Evolutionary conservation across 2,329 filamentous ascomycete genomes (phyloP).

Genomic region (Fusarium newnesense): DNA sequence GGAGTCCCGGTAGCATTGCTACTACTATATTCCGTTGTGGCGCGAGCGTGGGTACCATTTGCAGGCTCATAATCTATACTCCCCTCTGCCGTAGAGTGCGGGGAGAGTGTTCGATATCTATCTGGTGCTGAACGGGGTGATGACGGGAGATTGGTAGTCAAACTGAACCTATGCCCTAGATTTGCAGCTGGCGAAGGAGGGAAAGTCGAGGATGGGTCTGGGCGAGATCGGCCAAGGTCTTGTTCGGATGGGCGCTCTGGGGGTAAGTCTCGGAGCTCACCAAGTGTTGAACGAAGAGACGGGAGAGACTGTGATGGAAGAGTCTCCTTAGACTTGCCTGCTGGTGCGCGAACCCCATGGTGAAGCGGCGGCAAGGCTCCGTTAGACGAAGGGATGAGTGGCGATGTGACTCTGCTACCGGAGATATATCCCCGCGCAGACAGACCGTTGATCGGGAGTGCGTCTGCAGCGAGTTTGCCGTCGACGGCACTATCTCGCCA

Average conservation of each 20-base stretch:
- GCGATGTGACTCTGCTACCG: constrained; percentile 26
- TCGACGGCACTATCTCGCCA: constrained; percentile 18
- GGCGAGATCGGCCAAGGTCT: constrained; percentile 41
- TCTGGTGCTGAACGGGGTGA: constrained; percentile 64
- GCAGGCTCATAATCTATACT: no score
- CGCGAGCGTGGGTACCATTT: constrained; percentile 49
- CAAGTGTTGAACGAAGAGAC: constrained; percentile 52
- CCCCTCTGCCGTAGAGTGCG: no score
- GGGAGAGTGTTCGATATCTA: no score
- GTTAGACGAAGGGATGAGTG: constrained; percentile 36
- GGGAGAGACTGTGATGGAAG: constrained; percentile 54
- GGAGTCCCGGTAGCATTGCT: constrained; percentile 59
- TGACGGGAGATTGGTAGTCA: constrained; percentile 46
- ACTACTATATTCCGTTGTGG: constrained; percentile 55
- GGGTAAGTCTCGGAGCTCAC: constrained; percentile 48
- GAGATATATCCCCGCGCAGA: constrained; percentile 11
- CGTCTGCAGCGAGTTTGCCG: constrained; percentile 43
- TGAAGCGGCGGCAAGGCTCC: constrained; percentile 52
- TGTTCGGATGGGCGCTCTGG: constrained; percentile 47
- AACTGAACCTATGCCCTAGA: constrained; percentile 41
- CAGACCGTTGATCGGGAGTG: constrained; percentile 29
- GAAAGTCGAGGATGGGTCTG: constrained; percentile 41
- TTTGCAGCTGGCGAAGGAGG: constrained; percentile 48
- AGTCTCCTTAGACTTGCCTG: no score
- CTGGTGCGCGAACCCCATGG: constrained; percentile 50